These are phyloP conservation scores for Boletus pseudo-olivaceus DNA, from an alignment of 768 basidiomycete species.

Conservation along the genomic window DNA sequence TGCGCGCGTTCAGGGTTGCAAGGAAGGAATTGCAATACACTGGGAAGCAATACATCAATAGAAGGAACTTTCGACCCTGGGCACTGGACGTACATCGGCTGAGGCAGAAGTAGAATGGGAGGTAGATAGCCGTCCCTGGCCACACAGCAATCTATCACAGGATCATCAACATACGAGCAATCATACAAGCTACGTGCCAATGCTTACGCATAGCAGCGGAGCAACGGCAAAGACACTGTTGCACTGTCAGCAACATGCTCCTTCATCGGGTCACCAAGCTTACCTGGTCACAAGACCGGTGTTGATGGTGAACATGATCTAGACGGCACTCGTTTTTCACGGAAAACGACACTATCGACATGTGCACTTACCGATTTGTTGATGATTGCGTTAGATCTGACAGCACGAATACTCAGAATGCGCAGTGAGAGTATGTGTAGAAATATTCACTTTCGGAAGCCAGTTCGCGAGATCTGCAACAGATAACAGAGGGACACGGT, in stretches of 20 bases:
- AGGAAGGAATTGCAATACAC: too few relatives aligned
- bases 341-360: background rate
- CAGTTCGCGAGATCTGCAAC: slow-evolving; percentile 49
- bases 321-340: background rate
- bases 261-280: background rate
- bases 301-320: slow-evolving; percentile 55
- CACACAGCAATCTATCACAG: slow-evolving; percentile 44
- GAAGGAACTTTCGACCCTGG: too few relatives aligned
- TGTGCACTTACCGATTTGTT: slow-evolving; percentile 37
- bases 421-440: background rate
- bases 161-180: background rate
- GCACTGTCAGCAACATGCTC: background rate
- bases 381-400: slow-evolving; percentile 50
- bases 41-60: too few relatives aligned
- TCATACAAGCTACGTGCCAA: background rate
- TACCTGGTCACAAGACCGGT: slow-evolving; percentile 31
- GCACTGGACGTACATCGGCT: too few relatives aligned
- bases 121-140: slow-evolving; percentile 11
- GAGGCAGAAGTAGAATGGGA: too few relatives aligned
- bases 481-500: slow-evolving; percentile 44
- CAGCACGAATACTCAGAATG: background rate
- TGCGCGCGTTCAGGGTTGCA: slow-evolving; percentile 52
- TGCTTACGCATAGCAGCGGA: slow-evolving; percentile 49
- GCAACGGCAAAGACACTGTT: slow-evolving; percentile 51
- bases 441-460: slow-evolving; percentile 42